Evolutionary conservation across 139 green algal species (phyloP), one percentile per base, ranked within the genome.

Genomic region (Micromonas commoda): DNA sequence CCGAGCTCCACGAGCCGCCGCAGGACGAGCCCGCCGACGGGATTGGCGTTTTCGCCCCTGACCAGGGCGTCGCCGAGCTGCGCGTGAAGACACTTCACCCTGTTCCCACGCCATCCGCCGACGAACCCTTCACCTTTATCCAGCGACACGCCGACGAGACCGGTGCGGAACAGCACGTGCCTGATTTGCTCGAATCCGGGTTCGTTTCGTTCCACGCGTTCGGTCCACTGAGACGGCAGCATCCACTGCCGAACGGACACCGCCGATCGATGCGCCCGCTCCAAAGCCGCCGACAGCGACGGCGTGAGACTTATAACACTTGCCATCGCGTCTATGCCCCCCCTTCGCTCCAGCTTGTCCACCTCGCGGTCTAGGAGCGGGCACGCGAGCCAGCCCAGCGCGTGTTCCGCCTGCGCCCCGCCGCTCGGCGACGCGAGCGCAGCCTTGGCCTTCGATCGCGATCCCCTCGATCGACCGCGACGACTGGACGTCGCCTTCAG

Each of bases 251-350:
- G 45, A 9, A 16, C 16, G 9, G 45, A 9, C 16, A 57, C 45
- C 45, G 45, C 45, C 9, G 9, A 9, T 16, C 9, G 16, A 16
- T 57, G 45, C 45, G 45, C 26, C 13, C 21, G 21, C 6, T 32
- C 63, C 63, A 69, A 69, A 9, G 63, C 63, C 6, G 6, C 9
- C 28, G 26, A 69, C 28, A 69, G 63, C 63, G 63, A 9, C 21
- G 26, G 26, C 13, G 16, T 19, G 26, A 29, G 6, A 19, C 13
- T 19, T 61, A 74, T 57, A 6, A 57, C 66, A 61, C 20, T 74
- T 21, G 32, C 34, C 21, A 53, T 74, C 31, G 66, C 66, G 34
- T 74, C 31, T 61, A 74, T 74, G 16, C 61, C 61, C 5, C 61
- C 61, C 9, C 26, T 4, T 9, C 9, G 9, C 28, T 68, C 61